These are phyloP conservation scores for Eimeria falciformis DNA, from an alignment of 169 alveolate genomes.

Conservation along the genomic window DNA sequence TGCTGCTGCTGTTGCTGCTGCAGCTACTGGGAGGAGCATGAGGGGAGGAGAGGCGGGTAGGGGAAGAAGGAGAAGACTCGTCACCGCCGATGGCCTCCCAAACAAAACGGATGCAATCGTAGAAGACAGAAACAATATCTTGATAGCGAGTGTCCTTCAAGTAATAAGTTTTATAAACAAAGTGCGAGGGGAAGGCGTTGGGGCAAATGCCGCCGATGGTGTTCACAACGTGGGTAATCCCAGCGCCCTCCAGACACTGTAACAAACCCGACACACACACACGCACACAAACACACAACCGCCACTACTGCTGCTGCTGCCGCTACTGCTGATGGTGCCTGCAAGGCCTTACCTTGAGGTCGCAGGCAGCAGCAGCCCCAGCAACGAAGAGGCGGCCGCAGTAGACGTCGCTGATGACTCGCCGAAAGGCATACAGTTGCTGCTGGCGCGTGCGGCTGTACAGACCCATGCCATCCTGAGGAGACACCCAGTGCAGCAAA, in stretches of 20 bases:
- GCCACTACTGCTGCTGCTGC: background rate
- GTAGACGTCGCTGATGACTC: conserved; percentile 62
- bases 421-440: conserved; percentile 49
- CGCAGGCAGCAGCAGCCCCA: conserved; percentile 72
- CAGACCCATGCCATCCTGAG: conserved; percentile 67
- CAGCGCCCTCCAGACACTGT: conserved; percentile 54
- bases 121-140: conserved; percentile 54
- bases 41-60: background rate
- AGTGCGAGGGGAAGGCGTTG: conserved; percentile 34
- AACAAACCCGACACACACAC: conserved; percentile 13
- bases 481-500: conserved; percentile 14
- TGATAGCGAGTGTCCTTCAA: conserved; percentile 67
- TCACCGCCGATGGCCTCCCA: conserved; percentile 47
- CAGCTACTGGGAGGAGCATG: background rate
- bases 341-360: conserved; percentile 33
- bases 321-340: background rate
- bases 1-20: background rate
- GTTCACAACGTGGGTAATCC: conserved; percentile 73
- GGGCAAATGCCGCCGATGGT: conserved; percentile 67
- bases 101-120: conserved; percentile 56
- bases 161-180: conserved; percentile 50
- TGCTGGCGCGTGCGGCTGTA: conserved; percentile 71
- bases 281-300: background rate
- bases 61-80: background rate
- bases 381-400: conserved; percentile 53